Evolutionary conservation across 768 basidiomycete genomes (phyloP).

Genomic region (Crepidotus variabilis): DNA sequence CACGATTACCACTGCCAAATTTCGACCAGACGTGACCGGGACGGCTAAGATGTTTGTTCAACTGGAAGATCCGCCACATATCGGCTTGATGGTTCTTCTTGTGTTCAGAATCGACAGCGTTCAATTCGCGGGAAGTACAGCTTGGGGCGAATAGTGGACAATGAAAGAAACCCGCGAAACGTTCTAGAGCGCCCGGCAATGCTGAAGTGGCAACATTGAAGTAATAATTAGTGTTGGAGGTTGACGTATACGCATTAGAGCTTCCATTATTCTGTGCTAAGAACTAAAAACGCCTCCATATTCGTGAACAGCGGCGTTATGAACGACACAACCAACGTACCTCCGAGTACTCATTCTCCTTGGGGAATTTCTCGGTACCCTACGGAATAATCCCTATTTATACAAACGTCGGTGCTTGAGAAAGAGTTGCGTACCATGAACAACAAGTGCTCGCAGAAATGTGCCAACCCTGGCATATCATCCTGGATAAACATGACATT

Average conservation of each 20-base stretch:
- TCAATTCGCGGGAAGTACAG: constrained; percentile 85
- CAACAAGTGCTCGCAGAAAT: constrained; percentile 93
- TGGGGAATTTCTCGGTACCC: constrained; percentile 82
- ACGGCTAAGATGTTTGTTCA: constrained; percentile 83
- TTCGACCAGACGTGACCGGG: constrained; percentile 84
- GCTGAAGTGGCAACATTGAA: constrained; percentile 67
- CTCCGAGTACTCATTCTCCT: constrained; percentile 93
- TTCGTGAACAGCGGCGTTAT: not conserved
- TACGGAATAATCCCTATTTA: constrained; percentile 24
- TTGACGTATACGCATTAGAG: constrained; percentile 92
- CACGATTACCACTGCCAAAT: constrained; percentile 85
- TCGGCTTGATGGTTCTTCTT: constrained; percentile 93
- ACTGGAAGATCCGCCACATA: constrained; percentile 91
- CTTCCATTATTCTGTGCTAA: constrained; percentile 76
- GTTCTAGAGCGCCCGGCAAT: constrained; percentile 65
- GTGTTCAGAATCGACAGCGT: constrained; percentile 96
- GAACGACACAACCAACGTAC: constrained; percentile 29
- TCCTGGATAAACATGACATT: constrained; percentile 36
- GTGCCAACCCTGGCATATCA: constrained; percentile 90
- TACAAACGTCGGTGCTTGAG: not conserved
- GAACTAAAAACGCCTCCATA: constrained; percentile 38
- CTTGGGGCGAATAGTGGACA: constrained; percentile 86
- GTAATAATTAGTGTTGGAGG: constrained; percentile 89
- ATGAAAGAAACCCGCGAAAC: constrained; percentile 87
- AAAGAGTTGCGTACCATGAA: constrained; percentile 72